Conservation (phyloP, 2,329 filamentous ascomycete genomes). For the Aspergillus tubingensis region DNA sequence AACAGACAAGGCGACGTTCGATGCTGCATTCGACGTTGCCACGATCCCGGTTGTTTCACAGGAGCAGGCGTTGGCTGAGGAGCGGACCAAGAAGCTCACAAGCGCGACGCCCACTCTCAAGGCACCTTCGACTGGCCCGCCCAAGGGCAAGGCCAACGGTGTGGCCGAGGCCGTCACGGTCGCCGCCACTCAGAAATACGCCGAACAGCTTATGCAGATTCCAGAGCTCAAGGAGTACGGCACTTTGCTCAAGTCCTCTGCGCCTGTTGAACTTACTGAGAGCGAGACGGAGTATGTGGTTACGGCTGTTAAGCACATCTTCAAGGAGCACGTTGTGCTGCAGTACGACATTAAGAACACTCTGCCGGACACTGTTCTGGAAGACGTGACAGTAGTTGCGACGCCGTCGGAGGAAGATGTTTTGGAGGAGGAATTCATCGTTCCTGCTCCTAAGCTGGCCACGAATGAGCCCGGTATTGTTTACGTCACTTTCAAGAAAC, state of each 20-base stretch:
- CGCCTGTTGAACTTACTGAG: slow-evolving; percentile 85
- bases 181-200: slow-evolving; percentile 83
- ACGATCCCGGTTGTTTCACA: slow-evolving; percentile 90
- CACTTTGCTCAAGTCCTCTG: slow-evolving; percentile 85
- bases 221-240: slow-evolving; percentile 91
- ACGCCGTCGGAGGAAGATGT: slow-evolving; percentile 76
- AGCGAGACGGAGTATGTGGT: slow-evolving; percentile 98
- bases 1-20: slow-evolving; percentile 82
- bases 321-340: slow-evolving; percentile 93
- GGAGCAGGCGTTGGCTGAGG: slow-evolving; percentile 93
- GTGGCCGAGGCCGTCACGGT: slow-evolving; percentile 77
- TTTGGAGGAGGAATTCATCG: slow-evolving; percentile 84
- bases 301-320: slow-evolving; percentile 90
- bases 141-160: slow-evolving; percentile 67
- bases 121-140: slow-evolving; percentile 77
- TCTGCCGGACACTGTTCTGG: slow-evolving; percentile 82
- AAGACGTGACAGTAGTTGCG: slow-evolving; percentile 82
- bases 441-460: slow-evolving; percentile 77
- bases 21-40: slow-evolving; percentile 83
- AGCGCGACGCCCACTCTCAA: slow-evolving; percentile 91
- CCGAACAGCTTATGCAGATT: slow-evolving; percentile 81
- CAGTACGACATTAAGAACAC: slow-evolving; percentile 99
- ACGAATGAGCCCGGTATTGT: slow-evolving; percentile 89
- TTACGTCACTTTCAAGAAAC: slow-evolving; percentile 91
- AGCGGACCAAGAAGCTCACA: slow-evolving; percentile 95